Evolutionary conservation across 768 basidiomycete species (phyloP), one percentile per base, ranked within the genome.

Genomic region (Lactifluus pinguis): DNA sequence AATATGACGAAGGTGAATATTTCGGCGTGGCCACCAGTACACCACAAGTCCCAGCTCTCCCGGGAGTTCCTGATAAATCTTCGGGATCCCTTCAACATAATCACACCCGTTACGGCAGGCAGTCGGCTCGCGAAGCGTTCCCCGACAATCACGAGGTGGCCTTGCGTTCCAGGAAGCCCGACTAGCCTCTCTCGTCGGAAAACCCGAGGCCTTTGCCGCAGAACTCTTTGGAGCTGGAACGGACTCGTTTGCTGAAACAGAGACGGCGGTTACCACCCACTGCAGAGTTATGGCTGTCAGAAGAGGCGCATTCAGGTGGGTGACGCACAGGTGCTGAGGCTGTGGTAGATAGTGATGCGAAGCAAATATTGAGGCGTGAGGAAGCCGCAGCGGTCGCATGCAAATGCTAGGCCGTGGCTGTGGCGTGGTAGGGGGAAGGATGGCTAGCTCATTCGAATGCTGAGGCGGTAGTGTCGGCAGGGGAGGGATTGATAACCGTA

Each of bases 141-240:
- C 78, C 41, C 79, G 86, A 41, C 78, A 85, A 48, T 69, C 76
- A 8, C 76, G 87, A 21, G 86, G 86, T 55, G 87, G 87, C 57
- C 80, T 81, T 38, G 81, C 86, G 6, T 87, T 80, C 74, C 83
- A 84, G 65, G 83, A 88, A 64, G 80, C 81, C 13, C 77, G 89
- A 32, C 87, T 87, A 15, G 75, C 83, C 25, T 88, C 86, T 0
- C 73, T 91, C 34, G 81, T 90, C 10, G 86, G 83, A 42, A 81
- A 83, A 17, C 87, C 89, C 0, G 87, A 86, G 66, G 82, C 86
- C 8, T 78, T 90, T 41, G 83, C 87, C 29, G 78, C 82, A 44
- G 88, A 87, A 67, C 73, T 72, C 47, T 69, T 91, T 50, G 75
- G 80, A 48, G 71, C 79, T 59, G 77, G 77, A 41, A 75, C 76